These are phyloP conservation scores for Fraxinus sp. DNA, from an alignment of 305 asterid species.

Conservation along the genomic window DNA sequence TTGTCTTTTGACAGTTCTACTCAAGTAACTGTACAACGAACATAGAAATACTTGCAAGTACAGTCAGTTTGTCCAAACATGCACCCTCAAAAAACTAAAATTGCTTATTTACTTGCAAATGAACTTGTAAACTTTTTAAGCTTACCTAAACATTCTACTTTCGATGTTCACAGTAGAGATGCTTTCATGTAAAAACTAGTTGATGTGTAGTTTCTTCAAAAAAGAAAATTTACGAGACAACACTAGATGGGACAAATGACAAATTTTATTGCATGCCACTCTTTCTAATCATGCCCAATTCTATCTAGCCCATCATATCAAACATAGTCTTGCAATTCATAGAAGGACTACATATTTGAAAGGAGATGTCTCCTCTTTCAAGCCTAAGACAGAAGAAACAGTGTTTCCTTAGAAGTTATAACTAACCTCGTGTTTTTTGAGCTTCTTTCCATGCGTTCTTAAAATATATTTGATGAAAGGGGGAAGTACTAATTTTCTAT, in stretches of 20 bases:
- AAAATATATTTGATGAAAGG: background rate
- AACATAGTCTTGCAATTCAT: background rate
- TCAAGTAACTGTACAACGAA: background rate
- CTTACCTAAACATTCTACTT: background rate
- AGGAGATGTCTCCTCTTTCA: background rate
- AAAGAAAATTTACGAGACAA: background rate
- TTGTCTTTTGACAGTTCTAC: background rate
- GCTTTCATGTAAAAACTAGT: background rate
- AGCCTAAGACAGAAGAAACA: background rate
- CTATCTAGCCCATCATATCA: background rate
- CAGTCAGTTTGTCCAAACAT: background rate
- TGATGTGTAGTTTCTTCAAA: background rate
- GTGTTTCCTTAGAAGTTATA: background rate
- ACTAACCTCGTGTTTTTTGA: background rate
- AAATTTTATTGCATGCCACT: background rate
- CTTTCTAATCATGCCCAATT: background rate
- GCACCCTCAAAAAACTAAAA: background rate
- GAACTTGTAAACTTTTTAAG: background rate
- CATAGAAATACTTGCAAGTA: background rate
- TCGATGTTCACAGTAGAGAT: background rate
- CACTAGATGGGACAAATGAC: background rate
- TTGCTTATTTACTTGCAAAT: background rate
- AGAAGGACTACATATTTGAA: background rate
- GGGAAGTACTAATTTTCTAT: background rate
- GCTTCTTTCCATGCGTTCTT: background rate